Conservation (phyloP, 768 basidiomycete genomes). For the Cytidiella melzeri region DNA sequence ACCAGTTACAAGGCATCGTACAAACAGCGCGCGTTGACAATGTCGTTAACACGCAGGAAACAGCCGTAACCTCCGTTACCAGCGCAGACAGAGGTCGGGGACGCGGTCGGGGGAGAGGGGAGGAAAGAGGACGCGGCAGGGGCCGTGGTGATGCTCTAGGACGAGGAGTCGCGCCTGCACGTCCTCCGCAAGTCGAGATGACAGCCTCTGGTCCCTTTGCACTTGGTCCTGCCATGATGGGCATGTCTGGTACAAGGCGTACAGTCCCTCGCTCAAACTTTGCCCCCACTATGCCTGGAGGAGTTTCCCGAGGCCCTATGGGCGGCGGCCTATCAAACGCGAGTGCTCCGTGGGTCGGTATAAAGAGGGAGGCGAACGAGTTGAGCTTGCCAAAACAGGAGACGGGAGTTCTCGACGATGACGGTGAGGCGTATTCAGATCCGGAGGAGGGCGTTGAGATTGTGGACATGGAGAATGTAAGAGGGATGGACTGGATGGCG, state of each 20-base stretch:
- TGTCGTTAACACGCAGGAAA: conserved; percentile 5
- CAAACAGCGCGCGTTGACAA: not conserved
- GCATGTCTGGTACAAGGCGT: conserved; percentile 42
- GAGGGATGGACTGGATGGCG: conserved; percentile 84
- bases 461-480: conserved; percentile 73
- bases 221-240: conserved; percentile 72
- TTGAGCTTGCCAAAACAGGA: conserved; percentile 14
- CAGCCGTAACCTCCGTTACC: conserved; percentile 13
- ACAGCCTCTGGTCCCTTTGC: conserved; percentile 84
- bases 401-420: conserved; percentile 28
- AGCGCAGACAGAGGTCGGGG: conserved; percentile 40
- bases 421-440: conserved; percentile 75
- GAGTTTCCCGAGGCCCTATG: conserved; percentile 27
- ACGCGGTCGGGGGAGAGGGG: conserved; percentile 35
- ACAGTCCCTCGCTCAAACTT: conserved; percentile 52
- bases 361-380: conserved; percentile 31
- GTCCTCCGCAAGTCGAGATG: conserved; percentile 60
- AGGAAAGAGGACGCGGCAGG: conserved; percentile 17
- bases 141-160: conserved; percentile 49
- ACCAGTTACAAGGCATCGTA: not conserved
- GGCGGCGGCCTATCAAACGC: conserved; percentile 47
- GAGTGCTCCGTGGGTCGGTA: conserved; percentile 39
- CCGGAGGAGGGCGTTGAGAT: conserved; percentile 86
- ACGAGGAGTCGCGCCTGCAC: conserved; percentile 36
- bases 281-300: conserved; percentile 35